Conservation (phyloP, 1,284 basidiomycete species). For the Coniferiporia weirii region DNA sequence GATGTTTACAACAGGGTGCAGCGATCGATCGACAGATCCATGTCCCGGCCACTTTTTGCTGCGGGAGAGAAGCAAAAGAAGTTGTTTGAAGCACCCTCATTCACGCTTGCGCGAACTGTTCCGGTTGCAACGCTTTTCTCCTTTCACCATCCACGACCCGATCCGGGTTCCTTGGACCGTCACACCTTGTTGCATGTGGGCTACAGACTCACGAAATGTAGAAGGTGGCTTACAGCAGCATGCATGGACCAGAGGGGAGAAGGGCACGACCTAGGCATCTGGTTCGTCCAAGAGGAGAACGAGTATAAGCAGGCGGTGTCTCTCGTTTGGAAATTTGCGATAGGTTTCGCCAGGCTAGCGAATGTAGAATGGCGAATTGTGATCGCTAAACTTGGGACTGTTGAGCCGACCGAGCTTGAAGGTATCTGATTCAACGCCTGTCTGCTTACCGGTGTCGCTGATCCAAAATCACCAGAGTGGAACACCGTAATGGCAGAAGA, state of each 20-base stretch:
- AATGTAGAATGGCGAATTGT: constrained; percentile 77
- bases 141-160: constrained; percentile 39
- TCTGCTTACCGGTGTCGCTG: not conserved
- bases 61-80: constrained; percentile 36
- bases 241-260: constrained; percentile 76
- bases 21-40: constrained; percentile 51
- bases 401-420: constrained; percentile 55
- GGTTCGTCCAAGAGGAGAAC: constrained; percentile 47
- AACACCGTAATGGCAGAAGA: constrained; percentile 40
- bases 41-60: constrained; percentile 48
- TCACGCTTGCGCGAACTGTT: constrained; percentile 51
- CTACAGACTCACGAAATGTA: constrained; percentile 57
- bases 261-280: constrained; percentile 58
- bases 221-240: constrained; percentile 71
- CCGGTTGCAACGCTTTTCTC: constrained; percentile 41
- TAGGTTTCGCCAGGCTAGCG: constrained; percentile 52
- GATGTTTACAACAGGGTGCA: constrained; percentile 69
- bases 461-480: constrained; percentile 52
- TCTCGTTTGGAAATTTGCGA: constrained; percentile 64
- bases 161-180: constrained; percentile 65
- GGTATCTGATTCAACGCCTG: constrained; percentile 36
- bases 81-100: constrained; percentile 60
- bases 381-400: constrained; percentile 58
- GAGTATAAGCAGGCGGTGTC: constrained; percentile 39
- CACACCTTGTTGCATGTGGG: constrained; percentile 71